Evolutionary conservation across 768 basidiomycete species (phyloP).

Genomic region (Multifurca ochricompacta): DNA sequence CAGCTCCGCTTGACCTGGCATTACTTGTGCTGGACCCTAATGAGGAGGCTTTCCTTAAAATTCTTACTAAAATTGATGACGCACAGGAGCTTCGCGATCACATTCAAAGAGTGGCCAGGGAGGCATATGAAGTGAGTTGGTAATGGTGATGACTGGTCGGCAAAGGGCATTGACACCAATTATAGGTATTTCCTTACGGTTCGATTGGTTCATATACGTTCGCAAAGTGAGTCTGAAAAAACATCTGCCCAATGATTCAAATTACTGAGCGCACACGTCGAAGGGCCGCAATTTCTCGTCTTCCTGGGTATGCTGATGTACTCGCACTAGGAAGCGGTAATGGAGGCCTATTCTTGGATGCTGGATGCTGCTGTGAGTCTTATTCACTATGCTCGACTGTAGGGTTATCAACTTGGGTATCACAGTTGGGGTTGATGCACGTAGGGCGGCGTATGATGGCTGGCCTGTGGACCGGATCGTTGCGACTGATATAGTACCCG

Average conservation of each 20-base stretch:
- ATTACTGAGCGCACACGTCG: neutral
- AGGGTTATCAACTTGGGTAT: neutral
- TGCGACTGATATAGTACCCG: conserved; percentile 32
- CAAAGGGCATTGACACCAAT: neutral
- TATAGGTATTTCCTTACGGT: conserved; percentile 27
- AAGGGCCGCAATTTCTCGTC: conserved; percentile 24
- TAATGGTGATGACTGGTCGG: neutral
- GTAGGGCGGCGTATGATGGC: conserved; percentile 36
- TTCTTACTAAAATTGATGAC: conserved; percentile 1
- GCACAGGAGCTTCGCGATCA: conserved; percentile 6
- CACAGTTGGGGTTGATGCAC: conserved; percentile 35
- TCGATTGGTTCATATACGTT: conserved; percentile 28
- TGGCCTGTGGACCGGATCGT: conserved; percentile 34
- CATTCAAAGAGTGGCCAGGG: neutral
- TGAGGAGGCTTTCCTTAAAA: conserved; percentile 4
- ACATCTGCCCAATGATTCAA: neutral
- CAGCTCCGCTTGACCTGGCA: conserved; percentile 1
- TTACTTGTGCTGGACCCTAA: conserved; percentile 7
- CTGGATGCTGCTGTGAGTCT: conserved; percentile 38
- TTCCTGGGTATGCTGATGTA: conserved; percentile 26
- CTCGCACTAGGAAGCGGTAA: conserved; percentile 31
- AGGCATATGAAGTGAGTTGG: conserved; percentile 8
- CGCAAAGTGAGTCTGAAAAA: conserved; percentile 16
- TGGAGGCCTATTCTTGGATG: conserved; percentile 35
- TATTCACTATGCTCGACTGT: neutral